Conservation (phyloP, 257 asterid species). For the Nicotiana knightiana region DNA sequence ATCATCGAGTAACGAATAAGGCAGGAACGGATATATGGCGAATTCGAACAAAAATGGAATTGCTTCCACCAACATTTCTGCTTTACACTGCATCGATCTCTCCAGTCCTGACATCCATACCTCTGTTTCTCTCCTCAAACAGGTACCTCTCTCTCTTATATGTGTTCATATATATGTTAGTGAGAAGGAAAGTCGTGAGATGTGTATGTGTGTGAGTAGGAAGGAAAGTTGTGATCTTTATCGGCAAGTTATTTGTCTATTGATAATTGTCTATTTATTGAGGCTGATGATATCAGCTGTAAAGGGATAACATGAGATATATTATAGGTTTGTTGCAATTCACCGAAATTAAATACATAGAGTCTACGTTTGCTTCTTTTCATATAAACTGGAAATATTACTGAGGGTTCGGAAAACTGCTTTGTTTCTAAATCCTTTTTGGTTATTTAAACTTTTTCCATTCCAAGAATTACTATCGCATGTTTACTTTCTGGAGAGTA, state of each 20-base stretch:
- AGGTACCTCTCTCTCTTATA: constrained; percentile 14
- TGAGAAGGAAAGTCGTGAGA: neutral
- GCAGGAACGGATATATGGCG: neutral
- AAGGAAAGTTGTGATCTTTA: neutral
- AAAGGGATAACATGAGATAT: neutral
- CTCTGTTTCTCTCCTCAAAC: constrained; percentile 33
- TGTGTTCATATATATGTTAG: neutral
- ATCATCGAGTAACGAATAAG: neutral
- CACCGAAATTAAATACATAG: neutral
- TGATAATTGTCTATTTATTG: neutral
- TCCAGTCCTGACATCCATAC: constrained; percentile 24
- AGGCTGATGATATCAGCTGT: neutral
- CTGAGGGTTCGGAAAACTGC: neutral
- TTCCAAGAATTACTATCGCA: neutral
- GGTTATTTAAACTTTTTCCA: neutral
- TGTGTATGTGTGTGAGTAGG: neutral
- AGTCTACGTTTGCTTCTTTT: neutral
- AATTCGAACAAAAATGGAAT: constrained; percentile 8
- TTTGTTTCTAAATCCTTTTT: neutral
- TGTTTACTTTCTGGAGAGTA: neutral
- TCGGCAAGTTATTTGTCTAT: neutral
- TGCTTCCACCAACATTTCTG: constrained; percentile 4
- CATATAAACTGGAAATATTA: neutral
- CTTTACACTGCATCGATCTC: constrained; percentile 30
- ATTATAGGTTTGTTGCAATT: neutral